phyloP scores from a whole-genome alignment of 768 basidiomycete genomes.

The Tylopilus vinaceipallidus region DNA sequence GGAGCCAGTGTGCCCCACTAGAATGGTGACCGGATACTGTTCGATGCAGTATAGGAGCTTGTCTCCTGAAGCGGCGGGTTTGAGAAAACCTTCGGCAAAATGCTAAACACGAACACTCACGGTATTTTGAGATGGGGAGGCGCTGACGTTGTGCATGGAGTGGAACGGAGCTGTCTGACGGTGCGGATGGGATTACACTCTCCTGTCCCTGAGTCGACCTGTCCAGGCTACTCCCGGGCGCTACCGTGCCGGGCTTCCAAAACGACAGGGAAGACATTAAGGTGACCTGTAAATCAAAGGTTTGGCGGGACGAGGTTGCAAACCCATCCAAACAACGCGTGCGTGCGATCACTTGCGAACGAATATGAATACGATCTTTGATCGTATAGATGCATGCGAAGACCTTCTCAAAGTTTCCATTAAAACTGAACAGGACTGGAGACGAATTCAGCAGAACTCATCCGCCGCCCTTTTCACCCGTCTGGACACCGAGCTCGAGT shows the following conservation, averaged over 20 bases:
- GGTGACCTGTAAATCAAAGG: too few species aligned
- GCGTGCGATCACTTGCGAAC: too few species aligned
- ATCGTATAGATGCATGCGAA: constrained; percentile 40
- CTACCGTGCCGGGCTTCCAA: constrained; percentile 87
- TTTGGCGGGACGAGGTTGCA: too few species aligned
- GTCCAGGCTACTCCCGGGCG: constrained; percentile 86
- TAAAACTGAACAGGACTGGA: constrained; percentile 66
- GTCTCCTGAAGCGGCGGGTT: constrained; percentile 47
- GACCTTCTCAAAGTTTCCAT: constrained; percentile 57
- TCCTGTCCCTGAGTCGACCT: constrained; percentile 77
- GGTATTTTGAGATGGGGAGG: constrained; percentile 89
- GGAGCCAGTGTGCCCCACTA: constrained; percentile 94
- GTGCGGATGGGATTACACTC: constrained; percentile 64
- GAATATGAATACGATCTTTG: too few species aligned
- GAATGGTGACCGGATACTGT: constrained; percentile 77
- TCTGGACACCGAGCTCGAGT: constrained; percentile 47
- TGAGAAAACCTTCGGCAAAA: neutral
- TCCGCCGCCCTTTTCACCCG: constrained; percentile 41
- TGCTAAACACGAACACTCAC: constrained; percentile 40
- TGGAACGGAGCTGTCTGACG: constrained; percentile 51
- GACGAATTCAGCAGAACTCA: constrained; percentile 55
- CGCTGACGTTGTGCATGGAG: constrained; percentile 76
- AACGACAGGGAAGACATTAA: constrained; percentile 63
- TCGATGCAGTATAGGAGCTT: constrained; percentile 84
- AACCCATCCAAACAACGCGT: too few species aligned